These are phyloP conservation scores for Rhizopogon sp. DNA, from an alignment of 768 basidiomycete genomes.

Conservation along the genomic window DNA sequence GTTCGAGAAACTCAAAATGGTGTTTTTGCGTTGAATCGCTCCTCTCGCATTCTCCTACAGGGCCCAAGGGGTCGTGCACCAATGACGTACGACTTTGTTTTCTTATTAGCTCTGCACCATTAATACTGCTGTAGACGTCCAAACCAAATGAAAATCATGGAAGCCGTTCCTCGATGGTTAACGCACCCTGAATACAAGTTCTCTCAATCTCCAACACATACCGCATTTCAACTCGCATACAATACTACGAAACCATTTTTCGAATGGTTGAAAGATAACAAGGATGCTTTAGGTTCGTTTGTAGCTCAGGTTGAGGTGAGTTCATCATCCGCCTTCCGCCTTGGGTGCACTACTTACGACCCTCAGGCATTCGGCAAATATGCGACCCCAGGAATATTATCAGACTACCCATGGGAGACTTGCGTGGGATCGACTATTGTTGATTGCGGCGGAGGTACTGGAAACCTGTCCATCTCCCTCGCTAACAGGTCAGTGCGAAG, in stretches of 20 bases:
- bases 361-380: conserved; percentile 1
- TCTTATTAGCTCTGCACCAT: no score
- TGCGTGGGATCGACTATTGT: conserved; percentile 32
- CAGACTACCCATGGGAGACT: conserved; percentile 35
- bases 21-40: conserved; percentile 9
- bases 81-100: conserved; percentile 4
- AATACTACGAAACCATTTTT: conserved; percentile 33
- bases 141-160: conserved; percentile 9
- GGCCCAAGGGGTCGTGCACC: conserved; percentile 13
- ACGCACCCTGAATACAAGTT: conserved; percentile 14
- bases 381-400: conserved; percentile 30
- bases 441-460: conserved; percentile 24
- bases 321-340: no score
- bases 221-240: conserved; percentile 34
- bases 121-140: conserved; percentile 6
- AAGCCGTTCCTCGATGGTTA: conserved; percentile 7
- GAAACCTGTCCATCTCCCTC: no score
- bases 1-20: no score
- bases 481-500: no score
- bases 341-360: no score
- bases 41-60: conserved; percentile 9
- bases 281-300: not conserved
- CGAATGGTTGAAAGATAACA: conserved; percentile 10
- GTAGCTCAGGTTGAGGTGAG: no score
- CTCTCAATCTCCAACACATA: conserved; percentile 13